Percentiles rank a stretch among this genome's conserved stretches.
Conservation (phyloP, 2,329 filamentous ascomycete genomes). For the Aspergillus oerlinghausenensis region DNA sequence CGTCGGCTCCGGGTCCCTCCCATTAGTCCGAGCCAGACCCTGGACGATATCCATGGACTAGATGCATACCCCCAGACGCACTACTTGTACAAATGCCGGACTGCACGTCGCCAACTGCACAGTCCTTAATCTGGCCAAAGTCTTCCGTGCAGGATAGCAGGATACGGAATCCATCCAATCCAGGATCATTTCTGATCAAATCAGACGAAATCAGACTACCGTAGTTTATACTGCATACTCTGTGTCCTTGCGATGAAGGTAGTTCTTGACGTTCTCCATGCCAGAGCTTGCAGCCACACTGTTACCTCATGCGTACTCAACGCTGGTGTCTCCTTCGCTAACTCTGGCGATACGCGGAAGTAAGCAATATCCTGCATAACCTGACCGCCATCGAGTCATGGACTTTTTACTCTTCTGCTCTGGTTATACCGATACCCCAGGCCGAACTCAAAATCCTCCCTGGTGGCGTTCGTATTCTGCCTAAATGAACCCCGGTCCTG, state of each 20-base stretch:
- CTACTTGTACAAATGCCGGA: not conserved
- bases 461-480: conserved; percentile 5
- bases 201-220: no score
- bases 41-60: not conserved
- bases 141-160: not conserved
- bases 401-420: no score
- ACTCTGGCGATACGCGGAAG: no score
- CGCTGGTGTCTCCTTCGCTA: not conserved
- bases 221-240: no score
- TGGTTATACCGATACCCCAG: not conserved
- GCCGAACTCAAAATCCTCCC: not conserved
- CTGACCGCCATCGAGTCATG: no score
- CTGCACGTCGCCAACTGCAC: not conserved
- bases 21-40: not conserved
- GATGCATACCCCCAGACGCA: not conserved
- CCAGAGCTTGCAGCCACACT: no score
- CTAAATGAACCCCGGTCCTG: conserved; percentile 9
- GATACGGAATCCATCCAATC: no score
- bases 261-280: no score
- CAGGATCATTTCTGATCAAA: not conserved
- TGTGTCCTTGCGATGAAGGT: no score
- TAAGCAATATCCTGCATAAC: no score
- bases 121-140: not conserved
- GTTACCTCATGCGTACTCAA: not conserved
- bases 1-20: not conserved